Evolutionary conservation across 73 alveolate species (phyloP).

Genomic region (Stentor coeruleus): DNA sequence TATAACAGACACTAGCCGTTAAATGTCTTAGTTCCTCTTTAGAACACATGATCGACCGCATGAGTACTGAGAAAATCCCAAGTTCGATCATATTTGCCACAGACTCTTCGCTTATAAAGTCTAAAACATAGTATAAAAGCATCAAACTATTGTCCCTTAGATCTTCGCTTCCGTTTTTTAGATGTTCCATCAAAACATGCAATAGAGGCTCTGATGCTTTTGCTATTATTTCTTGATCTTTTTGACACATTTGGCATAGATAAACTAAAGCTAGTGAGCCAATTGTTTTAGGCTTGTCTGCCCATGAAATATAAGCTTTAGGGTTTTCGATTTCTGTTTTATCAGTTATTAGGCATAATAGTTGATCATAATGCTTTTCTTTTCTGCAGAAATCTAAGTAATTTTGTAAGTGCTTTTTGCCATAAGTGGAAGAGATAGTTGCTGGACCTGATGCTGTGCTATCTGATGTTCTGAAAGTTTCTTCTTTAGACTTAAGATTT

Average conservation of each 20-base stretch:
- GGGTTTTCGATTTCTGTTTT: not conserved
- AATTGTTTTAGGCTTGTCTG: constrained; percentile 14
- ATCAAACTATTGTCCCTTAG: constrained; percentile 2
- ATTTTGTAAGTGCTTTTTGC: not conserved
- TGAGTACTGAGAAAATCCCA: not conserved
- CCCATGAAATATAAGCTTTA: not conserved
- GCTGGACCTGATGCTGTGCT: not conserved
- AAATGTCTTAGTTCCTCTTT: constrained; percentile 13
- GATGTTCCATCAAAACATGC: not conserved
- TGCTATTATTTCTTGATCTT: not conserved
- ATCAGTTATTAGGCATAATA: not conserved
- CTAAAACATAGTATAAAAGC: constrained; percentile 1
- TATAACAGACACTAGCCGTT: not conserved
- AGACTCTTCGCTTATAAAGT: not conserved
- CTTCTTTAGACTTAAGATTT: too few species aligned
- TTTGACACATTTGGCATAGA: not conserved
- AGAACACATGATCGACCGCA: not conserved
- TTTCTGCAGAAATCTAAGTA: not conserved
- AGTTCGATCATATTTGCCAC: not conserved
- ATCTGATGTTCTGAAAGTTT: not conserved
- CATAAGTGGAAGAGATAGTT: not conserved
- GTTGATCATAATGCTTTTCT: not conserved
- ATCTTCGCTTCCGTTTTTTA: constrained; percentile 5
- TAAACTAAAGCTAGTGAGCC: not conserved
- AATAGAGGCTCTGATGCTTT: not conserved